Base-by-base conservation (phyloP, 148 eudicot genomes). In the Rhododendron molle region DNA sequence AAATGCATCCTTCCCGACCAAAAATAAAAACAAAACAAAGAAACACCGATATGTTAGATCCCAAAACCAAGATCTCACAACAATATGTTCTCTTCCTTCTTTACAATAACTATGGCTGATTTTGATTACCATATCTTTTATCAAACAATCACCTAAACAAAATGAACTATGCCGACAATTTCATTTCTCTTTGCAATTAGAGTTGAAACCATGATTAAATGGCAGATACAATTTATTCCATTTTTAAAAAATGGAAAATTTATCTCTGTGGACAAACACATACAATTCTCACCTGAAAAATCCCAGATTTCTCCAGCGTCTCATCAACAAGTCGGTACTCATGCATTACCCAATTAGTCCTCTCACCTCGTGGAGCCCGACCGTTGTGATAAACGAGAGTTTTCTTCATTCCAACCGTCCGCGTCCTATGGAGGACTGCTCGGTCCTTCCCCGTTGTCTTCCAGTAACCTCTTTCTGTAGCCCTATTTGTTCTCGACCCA, bases 331-430 rank as follows among this genome's bases (percentile, higher is more conserved):
- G 94, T 65, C 92, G 92, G 88, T 97, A 97, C 86, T 97, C 99
- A 44, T 95, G 99, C 99, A 97, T 95, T 50, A 97, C 99, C 98
- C 98, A 97, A 44, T 97, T 96, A 38, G 90, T 91, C 87, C 99
- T 91, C 92, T 88, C 92, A 3, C 99, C 99, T 50, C 89, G 92
- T 40, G 99, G 99, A 65, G 99, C 99, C 78, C 99, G 94, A 26
- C 98, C 99, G 76, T 28, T 86, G 85, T 97, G 99, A 86, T 91
- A 97, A 74, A 97, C 99, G 32, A 95, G 91, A 43, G 99, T 97
- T 84, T 97, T 97, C 87, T 95, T 95, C 96, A 93, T 93, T 77
- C 98, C 98, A 38, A 92, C 95, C 40, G 90, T 81, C n/a, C 86
- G 82, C 0, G 88, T 79, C 87, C 83, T 93, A 72, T 92, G 96